A percentile compares a stretch with the other conserved stretches of the same genome.
These are phyloP conservation scores for Hippophae gyantsensis DNA, from an alignment of 306 rosid species.

Conservation along the genomic window DNA sequence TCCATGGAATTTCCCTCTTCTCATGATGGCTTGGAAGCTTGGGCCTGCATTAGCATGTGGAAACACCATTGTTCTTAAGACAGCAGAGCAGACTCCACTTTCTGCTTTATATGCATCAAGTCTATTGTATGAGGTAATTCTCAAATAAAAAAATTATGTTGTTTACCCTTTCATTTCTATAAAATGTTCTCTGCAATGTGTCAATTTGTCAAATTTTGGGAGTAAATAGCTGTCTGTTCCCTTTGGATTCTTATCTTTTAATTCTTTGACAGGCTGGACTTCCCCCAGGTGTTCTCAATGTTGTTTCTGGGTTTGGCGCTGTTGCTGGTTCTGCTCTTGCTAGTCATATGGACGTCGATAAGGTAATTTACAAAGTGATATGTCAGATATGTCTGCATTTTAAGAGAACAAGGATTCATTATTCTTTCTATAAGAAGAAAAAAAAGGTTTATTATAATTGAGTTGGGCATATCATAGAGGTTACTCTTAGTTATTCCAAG, in stretches of 20 bases:
- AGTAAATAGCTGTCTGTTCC: neutral
- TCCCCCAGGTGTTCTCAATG: conserved; percentile 82
- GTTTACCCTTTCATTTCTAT: neutral
- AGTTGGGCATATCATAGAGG: too few relatives aligned
- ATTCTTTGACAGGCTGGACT: conserved; percentile 70
- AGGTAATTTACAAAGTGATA: conserved; percentile 39
- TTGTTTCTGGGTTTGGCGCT: conserved; percentile 83
- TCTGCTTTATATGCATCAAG: conserved; percentile 70
- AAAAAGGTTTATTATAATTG: too few relatives aligned
- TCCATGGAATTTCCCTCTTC: conserved; percentile 93
- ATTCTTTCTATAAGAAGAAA: too few relatives aligned
- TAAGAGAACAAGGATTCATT: too few relatives aligned
- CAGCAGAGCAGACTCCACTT: conserved; percentile 86
- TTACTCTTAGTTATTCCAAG: too few relatives aligned
- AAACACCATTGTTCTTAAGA: conserved; percentile 67
- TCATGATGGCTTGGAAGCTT: conserved; percentile 95
- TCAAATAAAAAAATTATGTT: neutral
- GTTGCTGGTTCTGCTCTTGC: conserved; percentile 93
- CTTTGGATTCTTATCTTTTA: conserved; percentile 7
- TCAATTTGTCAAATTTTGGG: neutral
- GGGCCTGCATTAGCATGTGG: conserved; percentile 98
- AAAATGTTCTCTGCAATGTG: neutral
- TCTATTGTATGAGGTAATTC: conserved; percentile 63
- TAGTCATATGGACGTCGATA: conserved; percentile 88
- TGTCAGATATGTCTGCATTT: neutral